Evolutionary conservation across 495 filamentous ascomycete species (phyloP), one percentile per base, ranked within the genome.

Genomic region (Xanthoparmelia taractica): DNA sequence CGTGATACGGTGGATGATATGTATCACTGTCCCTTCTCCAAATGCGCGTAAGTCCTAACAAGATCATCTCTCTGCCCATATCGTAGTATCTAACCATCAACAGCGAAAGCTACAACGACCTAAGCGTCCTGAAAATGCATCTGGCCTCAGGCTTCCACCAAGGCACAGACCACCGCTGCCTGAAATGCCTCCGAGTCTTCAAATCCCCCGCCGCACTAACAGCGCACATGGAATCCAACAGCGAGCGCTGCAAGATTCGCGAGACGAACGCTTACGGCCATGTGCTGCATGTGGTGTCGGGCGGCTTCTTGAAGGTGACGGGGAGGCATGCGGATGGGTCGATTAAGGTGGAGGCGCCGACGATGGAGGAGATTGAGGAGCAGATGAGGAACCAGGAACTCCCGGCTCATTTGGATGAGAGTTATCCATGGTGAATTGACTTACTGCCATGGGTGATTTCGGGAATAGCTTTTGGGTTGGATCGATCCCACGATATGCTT

Each of bases 221-320:
- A 31, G 69, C 74, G 0, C 83, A 86, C 59, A 77, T 76, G 66
- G 83, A 86, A 70, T 70, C 73, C 2, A 63, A 72, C 1, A 73
- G 59, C 27, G 65, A 65, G 13, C 74, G 73, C 23, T 86, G 83
- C 71, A 62, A 70, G 8, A 70, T 84, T 31, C 72, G 71, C 50
- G 69, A 74, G 1, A 67, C 63, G 17, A 58, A 66, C 2, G 58
- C 69, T 2, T 82, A 74, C 57, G 69, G 67, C 1, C 70, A 79
- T 66, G 67, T 78, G 10, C 65, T 85, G 8, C 75, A 80, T 38
- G 72, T 79, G 29, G 36, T 83, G 11, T 78, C 72, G 15, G 81
- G 81, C 12, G 83, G 83, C 0, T 73, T 83, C 27, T 68, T 80
- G 61, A 67, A 72, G 17, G 67, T 71, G 54, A 60, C 12, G 1